Evolutionary conservation across 208 protist genomes (phyloP).

Genomic region (Vickermania spadyakhi): DNA sequence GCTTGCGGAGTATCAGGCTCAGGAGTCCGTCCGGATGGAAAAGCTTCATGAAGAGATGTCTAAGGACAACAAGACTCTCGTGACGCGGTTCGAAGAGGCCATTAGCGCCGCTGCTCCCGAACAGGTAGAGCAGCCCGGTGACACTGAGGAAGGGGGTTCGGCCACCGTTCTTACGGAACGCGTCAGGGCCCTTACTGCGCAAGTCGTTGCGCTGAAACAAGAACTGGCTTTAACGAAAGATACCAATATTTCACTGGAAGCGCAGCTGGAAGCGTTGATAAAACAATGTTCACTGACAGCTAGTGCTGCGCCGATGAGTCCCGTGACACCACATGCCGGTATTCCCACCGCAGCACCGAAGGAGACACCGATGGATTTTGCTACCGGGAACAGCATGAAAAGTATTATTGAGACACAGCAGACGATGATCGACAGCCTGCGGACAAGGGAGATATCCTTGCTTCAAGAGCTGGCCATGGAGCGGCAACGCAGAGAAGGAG

Average conservation of each 20-base stretch:
- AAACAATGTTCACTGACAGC: conserved; percentile 8
- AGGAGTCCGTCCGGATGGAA: conserved; percentile 77
- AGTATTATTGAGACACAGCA: conserved; percentile 60
- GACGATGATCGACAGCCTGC: conserved; percentile 67
- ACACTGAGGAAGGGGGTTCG: not conserved
- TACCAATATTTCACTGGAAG: conserved; percentile 64
- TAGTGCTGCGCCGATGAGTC: not conserved
- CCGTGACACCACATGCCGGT: not conserved
- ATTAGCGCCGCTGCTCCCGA: conserved; percentile 45
- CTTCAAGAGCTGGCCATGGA: conserved; percentile 46
- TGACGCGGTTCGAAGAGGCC: conserved; percentile 67
- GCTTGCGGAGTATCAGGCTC: conserved; percentile 54
- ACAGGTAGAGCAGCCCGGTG: conserved; percentile 2
- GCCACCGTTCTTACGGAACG: conserved; percentile 21
- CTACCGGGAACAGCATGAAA: conserved; percentile 24
- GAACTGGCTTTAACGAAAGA: conserved; percentile 52
- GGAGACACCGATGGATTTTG: conserved; percentile 1
- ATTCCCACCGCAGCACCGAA: not conserved
- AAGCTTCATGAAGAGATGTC: conserved; percentile 76
- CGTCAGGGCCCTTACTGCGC: conserved; percentile 48
- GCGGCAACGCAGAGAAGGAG: conserved; percentile 16
- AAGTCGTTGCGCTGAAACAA: conserved; percentile 51
- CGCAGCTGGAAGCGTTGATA: conserved; percentile 52
- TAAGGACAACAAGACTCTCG: conserved; percentile 73
- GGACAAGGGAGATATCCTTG: conserved; percentile 58